Base-by-base conservation (phyloP, 768 basidiomycete genomes). In the Termitomyces eurrhizus region DNA sequence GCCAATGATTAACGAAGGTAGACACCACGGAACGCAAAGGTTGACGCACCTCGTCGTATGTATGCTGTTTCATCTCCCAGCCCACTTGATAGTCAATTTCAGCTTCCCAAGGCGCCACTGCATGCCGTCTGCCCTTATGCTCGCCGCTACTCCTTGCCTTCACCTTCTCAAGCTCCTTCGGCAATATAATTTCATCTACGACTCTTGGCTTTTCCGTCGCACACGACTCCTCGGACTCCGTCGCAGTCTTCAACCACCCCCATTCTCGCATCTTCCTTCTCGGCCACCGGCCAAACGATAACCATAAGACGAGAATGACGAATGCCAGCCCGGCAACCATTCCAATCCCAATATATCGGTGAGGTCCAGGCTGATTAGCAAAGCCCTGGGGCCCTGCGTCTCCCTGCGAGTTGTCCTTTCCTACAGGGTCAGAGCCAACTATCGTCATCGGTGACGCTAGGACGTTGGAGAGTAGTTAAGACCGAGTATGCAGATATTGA, bases 291-390 rank as follows among this genome's bases (percentile, higher is more conserved):
- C 69, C 72, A 48, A 72, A 70, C 58, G 62, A 59, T 29, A 76
- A n/a, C 75, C 77, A 83, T n/a, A 75, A 46, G n/a, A 69, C 55
- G 32, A 77, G 45, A 5, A 62, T 72, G 41, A 80, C 55, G 56
- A 81, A 39, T 45, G 72, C 50, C 59, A 79, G 51, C 36, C 69
- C 72, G 16, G 65, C 68, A 42, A 79, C 78, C 67, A 80, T 77
- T 50, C 66, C 71, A 45, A 81, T 72, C 16, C 81, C 81, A 63
- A 82, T 80, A 65, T 73, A 80, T 46, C 78, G 71, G 52, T 79
- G 77, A 13, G 75, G 58, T 9, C 77, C 78, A 18, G 73, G 71
- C 33, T 64, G 64, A 46, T 37, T 21, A 26, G 67, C 67, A 55
- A 65, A 73, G 21, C 70, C 62, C n/a, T 65, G 26, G 0, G 70